Percentiles rank a stretch among this genome's conserved stretches.
Conservation (phyloP, 345 rosid species). For the Dovyalis caffra region DNA sequence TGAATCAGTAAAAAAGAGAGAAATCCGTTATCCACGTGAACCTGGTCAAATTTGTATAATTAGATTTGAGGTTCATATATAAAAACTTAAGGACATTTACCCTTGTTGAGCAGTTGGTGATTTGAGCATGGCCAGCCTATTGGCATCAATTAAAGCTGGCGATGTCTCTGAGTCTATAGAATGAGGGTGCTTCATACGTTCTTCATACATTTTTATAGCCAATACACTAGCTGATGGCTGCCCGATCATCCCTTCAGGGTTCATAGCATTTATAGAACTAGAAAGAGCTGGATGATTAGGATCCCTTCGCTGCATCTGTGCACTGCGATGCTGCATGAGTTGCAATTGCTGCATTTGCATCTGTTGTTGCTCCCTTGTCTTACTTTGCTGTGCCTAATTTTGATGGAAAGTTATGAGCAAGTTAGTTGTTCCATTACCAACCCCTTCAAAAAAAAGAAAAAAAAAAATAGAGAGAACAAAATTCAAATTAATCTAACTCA, state of each 20-base stretch:
- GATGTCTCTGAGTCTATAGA: constrained; percentile 54
- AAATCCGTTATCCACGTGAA: constrained; percentile 6
- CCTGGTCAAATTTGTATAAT: constrained; percentile 2
- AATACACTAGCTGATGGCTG: constrained; percentile 53
- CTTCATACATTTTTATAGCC: constrained; percentile 67
- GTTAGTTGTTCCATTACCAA: too few species aligned
- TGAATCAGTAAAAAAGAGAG: constrained; percentile 27
- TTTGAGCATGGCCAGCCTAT: constrained; percentile 49
- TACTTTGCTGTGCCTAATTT: constrained; percentile 49
- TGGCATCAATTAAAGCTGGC: constrained; percentile 48
- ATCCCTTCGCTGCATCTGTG: constrained; percentile 57
- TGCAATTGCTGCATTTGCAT: constrained; percentile 64
- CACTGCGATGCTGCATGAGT: constrained; percentile 54
- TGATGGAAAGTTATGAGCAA: neutral
- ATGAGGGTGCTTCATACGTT: constrained; percentile 52
- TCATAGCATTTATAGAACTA: constrained; percentile 43
- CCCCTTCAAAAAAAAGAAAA: neutral
- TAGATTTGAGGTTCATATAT: neutral
- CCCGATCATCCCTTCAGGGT: constrained; percentile 57
- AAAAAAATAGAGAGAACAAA: too few species aligned
- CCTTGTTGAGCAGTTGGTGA: constrained; percentile 46
- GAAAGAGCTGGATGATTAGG: constrained; percentile 44
- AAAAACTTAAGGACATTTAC: constrained; percentile 23
- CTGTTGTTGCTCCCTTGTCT: constrained; percentile 59
- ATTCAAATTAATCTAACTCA: neutral